Evolutionary conservation across 257 asterid species (phyloP).

Genomic region (Solanum verrucosum): DNA sequence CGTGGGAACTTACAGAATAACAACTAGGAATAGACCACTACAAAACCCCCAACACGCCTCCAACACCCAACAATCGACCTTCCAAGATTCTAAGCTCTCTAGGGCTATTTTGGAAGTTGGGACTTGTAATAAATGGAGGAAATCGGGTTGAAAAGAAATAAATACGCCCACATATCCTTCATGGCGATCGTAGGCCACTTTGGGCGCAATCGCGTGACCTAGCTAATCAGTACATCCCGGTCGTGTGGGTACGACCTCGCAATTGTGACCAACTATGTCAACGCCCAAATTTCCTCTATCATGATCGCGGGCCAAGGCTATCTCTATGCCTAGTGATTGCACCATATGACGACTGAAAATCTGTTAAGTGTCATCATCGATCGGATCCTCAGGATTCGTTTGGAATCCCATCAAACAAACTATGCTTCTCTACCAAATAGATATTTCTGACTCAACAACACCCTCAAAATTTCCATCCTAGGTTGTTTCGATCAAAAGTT

Average conservation of each 20-base stretch:
- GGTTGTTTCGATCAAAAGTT: background rate
- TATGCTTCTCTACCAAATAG: background rate
- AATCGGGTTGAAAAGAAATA: background rate
- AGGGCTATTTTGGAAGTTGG: background rate
- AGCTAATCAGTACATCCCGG: background rate
- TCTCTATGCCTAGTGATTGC: background rate
- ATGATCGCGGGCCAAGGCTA: background rate
- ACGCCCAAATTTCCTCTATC: background rate
- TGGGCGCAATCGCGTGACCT: background rate
- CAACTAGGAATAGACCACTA: background rate
- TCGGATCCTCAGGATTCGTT: background rate
- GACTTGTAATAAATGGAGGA: background rate
- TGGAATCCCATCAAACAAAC: background rate
- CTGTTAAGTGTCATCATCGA: background rate
- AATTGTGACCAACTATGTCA: background rate
- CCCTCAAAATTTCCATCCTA: background rate
- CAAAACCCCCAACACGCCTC: background rate
- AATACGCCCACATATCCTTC: background rate
- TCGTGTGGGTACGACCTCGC: background rate
- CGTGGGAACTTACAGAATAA: background rate
- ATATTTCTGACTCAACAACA: background rate
- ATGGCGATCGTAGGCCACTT: background rate
- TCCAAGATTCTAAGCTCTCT: background rate
- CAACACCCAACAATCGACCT: background rate
- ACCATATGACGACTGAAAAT: background rate